Evolutionary conservation across 148 eudicot species (phyloP), one percentile per base, ranked within the genome.

Genomic region (Hydrangea macrophylla): DNA sequence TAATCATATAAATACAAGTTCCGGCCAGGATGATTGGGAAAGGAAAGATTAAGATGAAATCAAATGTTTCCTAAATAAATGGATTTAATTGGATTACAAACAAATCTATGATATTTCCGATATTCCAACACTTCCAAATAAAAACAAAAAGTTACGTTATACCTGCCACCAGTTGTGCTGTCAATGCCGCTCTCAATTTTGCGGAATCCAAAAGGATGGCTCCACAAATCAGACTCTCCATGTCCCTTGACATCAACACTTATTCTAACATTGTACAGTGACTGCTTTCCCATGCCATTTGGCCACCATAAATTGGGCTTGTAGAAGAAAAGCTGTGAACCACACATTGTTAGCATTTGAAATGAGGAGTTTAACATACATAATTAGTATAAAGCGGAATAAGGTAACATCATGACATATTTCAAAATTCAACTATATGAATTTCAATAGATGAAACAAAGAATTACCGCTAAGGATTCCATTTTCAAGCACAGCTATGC

Each of bases 251-350:
- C 93, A 68, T 87, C 80, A 44, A 86, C 84, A 20, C 87, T 76
- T 61, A 95, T 85, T 73, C 66, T 83, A 58, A 95, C 88, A 75
- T 84, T 78, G 71, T 95, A 91, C 58, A 95, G 76, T 30, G 88
- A 80, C 78, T 95, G 99, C 82, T 95, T 88, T 65, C 99, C 99
- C 99, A 95, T 91, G 58, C 99, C 99, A 83, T 95, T 95, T 40
- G 99, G 99, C 99, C 99, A 95, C 99, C 99, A 95, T 60, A 91
- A 78, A 51, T 84, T 78, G 33, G 99, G 99, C 68, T 89, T 89
- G 78, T 95, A 89, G 85, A 95, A 85, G 58, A 85, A 91, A 66
- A 85, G 83, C 99, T 95, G 93, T 75, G 67, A 65, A 22, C n/a
- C 33, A 36, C 58, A 71, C 61, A 64, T 20, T 24, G 72, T 44